phyloP scores from a whole-genome alignment of 257 asterid genomes.

The Nicotiana tabacum region DNA sequence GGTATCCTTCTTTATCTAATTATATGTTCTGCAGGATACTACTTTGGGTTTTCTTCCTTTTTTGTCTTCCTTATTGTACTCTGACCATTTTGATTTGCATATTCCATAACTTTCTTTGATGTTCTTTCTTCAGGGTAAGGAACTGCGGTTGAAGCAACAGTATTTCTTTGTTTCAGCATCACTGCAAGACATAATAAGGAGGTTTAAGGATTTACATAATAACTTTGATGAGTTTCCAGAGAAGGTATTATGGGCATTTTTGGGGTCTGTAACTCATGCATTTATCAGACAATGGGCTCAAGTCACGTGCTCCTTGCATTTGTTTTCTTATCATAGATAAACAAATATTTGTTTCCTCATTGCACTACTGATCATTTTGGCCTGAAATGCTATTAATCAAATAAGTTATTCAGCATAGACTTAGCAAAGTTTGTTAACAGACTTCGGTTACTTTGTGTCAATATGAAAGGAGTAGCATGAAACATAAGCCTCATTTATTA shows the following conservation, averaged over 20 bases:
- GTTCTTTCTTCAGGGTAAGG: conserved; percentile 41
- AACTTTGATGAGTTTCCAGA: conserved; percentile 47
- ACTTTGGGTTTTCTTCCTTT: not conserved
- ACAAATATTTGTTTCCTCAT: not conserved
- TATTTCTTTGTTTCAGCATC: conserved; percentile 55
- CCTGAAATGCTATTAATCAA: not conserved
- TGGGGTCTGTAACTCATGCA: not conserved
- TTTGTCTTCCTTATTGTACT: not conserved
- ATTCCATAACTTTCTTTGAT: not conserved
- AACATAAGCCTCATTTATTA: not conserved
- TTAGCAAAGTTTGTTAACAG: not conserved
- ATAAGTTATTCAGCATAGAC: not conserved
- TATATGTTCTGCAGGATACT: not conserved
- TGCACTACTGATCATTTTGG: not conserved
- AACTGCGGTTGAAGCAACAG: conserved; percentile 45
- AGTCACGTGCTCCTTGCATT: not conserved
- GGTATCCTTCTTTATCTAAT: not conserved
- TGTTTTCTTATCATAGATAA: not conserved
- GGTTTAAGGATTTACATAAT: conserved; percentile 36
- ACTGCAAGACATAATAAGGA: conserved; percentile 38
- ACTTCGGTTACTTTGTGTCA: not conserved
- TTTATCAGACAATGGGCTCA: not conserved
- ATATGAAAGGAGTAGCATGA: not conserved
- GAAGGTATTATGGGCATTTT: conserved; percentile 20
- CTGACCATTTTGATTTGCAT: not conserved